A percentile compares a stretch with the other conserved stretches of the same genome.
phyloP scores from a whole-genome alignment of 1,284 basidiomycete genomes.

The Ustilago bromivora region DNA sequence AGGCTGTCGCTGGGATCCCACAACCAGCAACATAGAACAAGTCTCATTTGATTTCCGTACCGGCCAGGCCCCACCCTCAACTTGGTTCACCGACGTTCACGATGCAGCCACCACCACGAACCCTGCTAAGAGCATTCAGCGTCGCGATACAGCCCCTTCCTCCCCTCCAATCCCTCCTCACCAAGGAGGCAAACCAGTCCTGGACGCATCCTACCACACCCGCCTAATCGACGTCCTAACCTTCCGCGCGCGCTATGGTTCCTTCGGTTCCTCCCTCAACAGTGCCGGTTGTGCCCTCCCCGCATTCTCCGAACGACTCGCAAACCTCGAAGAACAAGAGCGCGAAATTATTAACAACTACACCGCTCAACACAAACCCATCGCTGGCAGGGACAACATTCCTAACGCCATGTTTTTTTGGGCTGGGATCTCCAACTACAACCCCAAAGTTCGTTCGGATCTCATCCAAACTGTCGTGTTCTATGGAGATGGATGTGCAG shows the following conservation, averaged over 20 bases:
- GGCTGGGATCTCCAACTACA: conserved; percentile 48
- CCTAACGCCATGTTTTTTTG: conserved; percentile 48
- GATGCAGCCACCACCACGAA: not conserved
- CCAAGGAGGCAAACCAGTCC: conserved; percentile 1
- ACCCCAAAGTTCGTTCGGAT: conserved; percentile 21
- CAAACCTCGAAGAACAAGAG: conserved; percentile 23
- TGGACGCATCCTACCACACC: conserved; percentile 39
- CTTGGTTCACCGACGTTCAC: conserved; percentile 33
- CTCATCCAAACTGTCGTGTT: conserved; percentile 47
- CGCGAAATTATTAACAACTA: conserved; percentile 41
- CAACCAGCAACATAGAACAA: conserved; percentile 36
- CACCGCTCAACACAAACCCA: conserved; percentile 21
- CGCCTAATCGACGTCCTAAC: conserved; percentile 44
- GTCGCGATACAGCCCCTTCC: not conserved
- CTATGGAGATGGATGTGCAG: conserved; percentile 48
- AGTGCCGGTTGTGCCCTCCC: conserved; percentile 36
- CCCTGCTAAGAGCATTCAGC: not conserved
- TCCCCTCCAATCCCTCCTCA: not conserved
- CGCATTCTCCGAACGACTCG: conserved; percentile 29
- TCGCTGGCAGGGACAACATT: not conserved
- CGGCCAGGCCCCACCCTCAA: conserved; percentile 40
- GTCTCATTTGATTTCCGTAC: conserved; percentile 37
- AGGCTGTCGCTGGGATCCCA: conserved; percentile 50
- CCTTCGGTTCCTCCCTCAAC: conserved; percentile 40
- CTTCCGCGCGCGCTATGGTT: conserved; percentile 34